Conservation (phyloP, 805 yeast species). For the Spathaspora hagerdaliae region DNA sequence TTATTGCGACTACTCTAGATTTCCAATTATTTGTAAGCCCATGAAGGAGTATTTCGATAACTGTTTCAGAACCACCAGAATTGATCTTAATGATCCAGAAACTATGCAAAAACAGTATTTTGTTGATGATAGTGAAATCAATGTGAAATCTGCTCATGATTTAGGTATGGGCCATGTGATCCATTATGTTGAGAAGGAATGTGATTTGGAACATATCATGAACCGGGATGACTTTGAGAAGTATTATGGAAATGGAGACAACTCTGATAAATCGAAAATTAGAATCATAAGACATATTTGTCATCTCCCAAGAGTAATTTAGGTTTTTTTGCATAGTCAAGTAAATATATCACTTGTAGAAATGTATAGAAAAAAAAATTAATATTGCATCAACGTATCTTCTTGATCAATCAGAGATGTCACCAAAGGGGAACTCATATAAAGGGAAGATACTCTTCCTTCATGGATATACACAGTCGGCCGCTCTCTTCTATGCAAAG, state of each 20-base stretch:
- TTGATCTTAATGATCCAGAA: slow-evolving; percentile 27
- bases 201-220: slow-evolving; percentile 39
- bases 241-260: slow-evolving; percentile 33
- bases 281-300: slow-evolving; percentile 28
- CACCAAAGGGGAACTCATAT: background rate
- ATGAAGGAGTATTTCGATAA: slow-evolving; percentile 62
- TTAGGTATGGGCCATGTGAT: slow-evolving; percentile 71
- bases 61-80: slow-evolving; percentile 65
- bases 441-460: slow-evolving; percentile 68
- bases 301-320: slow-evolving; percentile 19
- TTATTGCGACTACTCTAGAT: slow-evolving; percentile 76
- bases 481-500: slow-evolving; percentile 78
- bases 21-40: slow-evolving; percentile 85
- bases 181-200: slow-evolving; percentile 71
- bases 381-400: background rate
- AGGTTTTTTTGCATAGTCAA: slow-evolving; percentile 2
- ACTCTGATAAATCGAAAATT: slow-evolving; percentile 24
- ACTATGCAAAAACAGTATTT: slow-evolving; percentile 54
- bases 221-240: slow-evolving; percentile 24
- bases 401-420: background rate
- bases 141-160: slow-evolving; percentile 67
- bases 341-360: background rate
- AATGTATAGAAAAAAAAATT: too few relatives aligned
- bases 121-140: slow-evolving; percentile 82
- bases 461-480: slow-evolving; percentile 89